Percentiles rank a stretch among this genome's conserved stretches.
Evolutionary conservation across 1,284 basidiomycete genomes (phyloP).

Genomic region (Ustilago bromivora): DNA sequence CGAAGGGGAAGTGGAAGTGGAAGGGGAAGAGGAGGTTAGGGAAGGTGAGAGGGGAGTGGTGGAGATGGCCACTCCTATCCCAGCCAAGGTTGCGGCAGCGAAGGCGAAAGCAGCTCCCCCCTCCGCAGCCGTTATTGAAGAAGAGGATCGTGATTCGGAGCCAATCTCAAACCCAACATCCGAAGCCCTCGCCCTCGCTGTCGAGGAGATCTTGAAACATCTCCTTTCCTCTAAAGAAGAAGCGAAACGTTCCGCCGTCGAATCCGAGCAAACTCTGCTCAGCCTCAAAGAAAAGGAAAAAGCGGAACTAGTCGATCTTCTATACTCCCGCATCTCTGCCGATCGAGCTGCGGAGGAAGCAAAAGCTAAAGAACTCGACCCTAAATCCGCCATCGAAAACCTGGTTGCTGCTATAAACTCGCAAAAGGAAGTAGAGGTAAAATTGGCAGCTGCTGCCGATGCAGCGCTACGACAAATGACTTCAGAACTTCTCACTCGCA

Average conservation of each 20-base stretch:
- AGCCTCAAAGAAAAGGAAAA: conserved; percentile 48
- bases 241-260: conserved; percentile 37
- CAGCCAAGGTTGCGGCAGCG: conserved; percentile 17
- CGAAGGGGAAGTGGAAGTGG: conserved; percentile 7
- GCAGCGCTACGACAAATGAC: conserved; percentile 52
- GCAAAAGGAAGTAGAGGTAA: conserved; percentile 49
- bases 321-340: conserved; percentile 34
- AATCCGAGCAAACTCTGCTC: conserved; percentile 27
- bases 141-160: conserved; percentile 8
- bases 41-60: conserved; percentile 8
- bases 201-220: conserved; percentile 66
- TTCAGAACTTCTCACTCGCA: conserved; percentile 44
- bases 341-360: conserved; percentile 45
- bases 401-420: conserved; percentile 58
- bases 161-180: conserved; percentile 19
- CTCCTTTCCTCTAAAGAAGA: conserved; percentile 59
- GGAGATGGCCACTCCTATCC: conserved; percentile 36
- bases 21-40: conserved; percentile 1
- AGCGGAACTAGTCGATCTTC: conserved; percentile 49
- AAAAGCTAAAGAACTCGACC: conserved; percentile 48
- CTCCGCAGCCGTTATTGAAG: not conserved
- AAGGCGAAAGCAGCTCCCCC: not conserved
- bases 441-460: conserved; percentile 44
- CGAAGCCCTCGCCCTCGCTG: conserved; percentile 55
- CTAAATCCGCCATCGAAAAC: conserved; percentile 61